Conservation (phyloP, 306 rosid genomes). For the Rubus parviflorus region DNA sequence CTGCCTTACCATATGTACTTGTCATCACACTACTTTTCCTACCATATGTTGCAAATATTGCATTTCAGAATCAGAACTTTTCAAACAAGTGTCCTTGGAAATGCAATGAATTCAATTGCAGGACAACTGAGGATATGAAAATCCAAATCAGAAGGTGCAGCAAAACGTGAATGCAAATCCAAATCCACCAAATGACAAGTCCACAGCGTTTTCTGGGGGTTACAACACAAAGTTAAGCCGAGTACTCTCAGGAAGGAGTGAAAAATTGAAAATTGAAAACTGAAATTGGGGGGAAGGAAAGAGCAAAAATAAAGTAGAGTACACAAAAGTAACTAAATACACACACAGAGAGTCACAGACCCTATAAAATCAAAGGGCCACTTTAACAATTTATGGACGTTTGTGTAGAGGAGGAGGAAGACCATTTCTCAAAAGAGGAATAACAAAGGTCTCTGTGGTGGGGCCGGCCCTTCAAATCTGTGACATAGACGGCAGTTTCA, state of each 20-base stretch:
- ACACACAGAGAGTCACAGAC: background rate
- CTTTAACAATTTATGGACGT: conserved; percentile 9
- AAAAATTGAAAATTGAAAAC: background rate
- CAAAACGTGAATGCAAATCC: conserved; percentile 1
- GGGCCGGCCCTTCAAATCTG: conserved; percentile 78
- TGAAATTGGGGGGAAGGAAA: background rate
- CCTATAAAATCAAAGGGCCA: conserved; percentile 1
- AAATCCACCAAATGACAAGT: background rate
- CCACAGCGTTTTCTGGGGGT: background rate
- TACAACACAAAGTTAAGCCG: background rate
- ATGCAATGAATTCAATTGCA: background rate
- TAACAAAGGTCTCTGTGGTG: conserved; percentile 76
- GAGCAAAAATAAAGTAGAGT: background rate
- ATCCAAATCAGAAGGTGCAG: background rate
- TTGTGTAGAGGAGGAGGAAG: background rate
- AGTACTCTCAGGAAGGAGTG: conserved; percentile 1
- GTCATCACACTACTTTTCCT: background rate
- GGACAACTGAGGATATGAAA: background rate
- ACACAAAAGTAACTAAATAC: background rate
- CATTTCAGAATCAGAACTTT: background rate
- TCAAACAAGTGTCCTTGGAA: background rate
- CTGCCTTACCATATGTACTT: background rate
- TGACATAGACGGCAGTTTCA: conserved; percentile 80
- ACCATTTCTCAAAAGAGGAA: conserved; percentile 41
- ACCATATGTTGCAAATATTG: background rate